Evolutionary conservation across 805 yeast species (phyloP), one percentile per base, ranked within the genome.

Genomic region (Cyberlindnera mycetangii): DNA sequence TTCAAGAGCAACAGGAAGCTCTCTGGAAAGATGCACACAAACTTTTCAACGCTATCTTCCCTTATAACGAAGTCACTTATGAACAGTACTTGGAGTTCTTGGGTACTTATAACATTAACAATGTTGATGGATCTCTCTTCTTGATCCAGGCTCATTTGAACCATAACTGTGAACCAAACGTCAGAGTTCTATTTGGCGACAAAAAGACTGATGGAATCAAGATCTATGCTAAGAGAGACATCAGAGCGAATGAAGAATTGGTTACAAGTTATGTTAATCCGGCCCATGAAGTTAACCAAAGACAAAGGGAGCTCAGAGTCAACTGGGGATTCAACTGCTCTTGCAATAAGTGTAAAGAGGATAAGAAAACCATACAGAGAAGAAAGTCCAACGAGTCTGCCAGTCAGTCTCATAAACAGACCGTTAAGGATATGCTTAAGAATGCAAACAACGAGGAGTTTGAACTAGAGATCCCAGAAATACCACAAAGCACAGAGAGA

Each of bases 261-360:
- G 67, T 77, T 0, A 79, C 85, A 1, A 72, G 84, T 2, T 88
- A 88, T 54, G 86, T 86, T 2, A 79, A 84, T 53, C 88, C 89
- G 2, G 60, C 67, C 6, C 81, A 78, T 54, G 76, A 79, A 2
- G 76, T 81, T 8, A 76, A 72, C 37, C 78, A 81, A 46, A 74
- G 96, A 50, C 80, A 78, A 54, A 62, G 84, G 50, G 81, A 77
- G 50, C 66, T 88, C 39, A 65, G 90, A 47, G 78, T 80, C 11
- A 82, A 83, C 54, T 88, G 89, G 87, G 95, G 95, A 4, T 88
- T 88, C 61, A 57, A 74, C 16, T 88, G 96, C 62, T 62, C 60
- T 20, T 88, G 96, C 60, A 54, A 63, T 11, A 75, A 83, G 50
- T 88, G 96, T 62, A 74, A 75, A 54, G 67, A 66, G 7, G 90